phyloP scores from a whole-genome alignment of 2,329 filamentous ascomycete species.

The Ophiostoma sp. region DNA sequence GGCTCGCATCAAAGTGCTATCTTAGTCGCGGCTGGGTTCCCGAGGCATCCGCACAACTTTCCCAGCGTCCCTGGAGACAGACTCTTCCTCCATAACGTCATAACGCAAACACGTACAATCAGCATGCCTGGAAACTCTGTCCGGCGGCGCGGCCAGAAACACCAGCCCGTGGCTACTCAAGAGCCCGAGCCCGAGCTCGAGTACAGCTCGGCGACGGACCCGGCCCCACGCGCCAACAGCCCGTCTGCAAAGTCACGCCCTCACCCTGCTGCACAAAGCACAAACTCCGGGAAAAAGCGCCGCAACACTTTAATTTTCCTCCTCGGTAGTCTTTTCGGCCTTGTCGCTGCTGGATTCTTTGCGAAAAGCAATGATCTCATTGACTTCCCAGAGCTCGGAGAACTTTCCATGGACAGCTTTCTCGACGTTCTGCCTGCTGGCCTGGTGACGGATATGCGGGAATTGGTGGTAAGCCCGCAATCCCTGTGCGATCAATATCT shows the following conservation, averaged over 20 bases:
- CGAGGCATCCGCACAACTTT: not conserved
- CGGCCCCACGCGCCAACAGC: not conserved
- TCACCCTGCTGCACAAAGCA: not conserved
- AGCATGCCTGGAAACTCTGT: conserved; percentile 16
- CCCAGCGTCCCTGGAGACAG: not conserved
- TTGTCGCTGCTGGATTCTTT: conserved; percentile 84
- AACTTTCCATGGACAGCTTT: conserved; percentile 77
- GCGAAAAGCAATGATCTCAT: conserved; percentile 86
- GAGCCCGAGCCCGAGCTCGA: not conserved
- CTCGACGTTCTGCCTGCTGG: conserved; percentile 83
- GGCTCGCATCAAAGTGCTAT: not conserved
- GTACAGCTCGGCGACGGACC: not conserved
- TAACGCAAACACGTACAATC: not conserved
- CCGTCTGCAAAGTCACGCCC: conserved; percentile 8
- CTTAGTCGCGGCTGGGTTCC: not conserved
- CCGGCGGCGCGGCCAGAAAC: conserved; percentile 19
- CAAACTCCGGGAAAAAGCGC: conserved; percentile 52
- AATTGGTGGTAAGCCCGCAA: conserved; percentile 63
- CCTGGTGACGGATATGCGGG: conserved; percentile 76
- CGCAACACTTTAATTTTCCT: conserved; percentile 77
- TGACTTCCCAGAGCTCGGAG: conserved; percentile 63
- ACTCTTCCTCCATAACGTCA: not conserved
- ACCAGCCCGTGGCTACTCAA: not conserved
- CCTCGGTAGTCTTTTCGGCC: conserved; percentile 82
- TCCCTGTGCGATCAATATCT: not conserved